Conservation (phyloP, 768 basidiomycete species). For the Trichaptum fuscoviolaceum region DNA sequence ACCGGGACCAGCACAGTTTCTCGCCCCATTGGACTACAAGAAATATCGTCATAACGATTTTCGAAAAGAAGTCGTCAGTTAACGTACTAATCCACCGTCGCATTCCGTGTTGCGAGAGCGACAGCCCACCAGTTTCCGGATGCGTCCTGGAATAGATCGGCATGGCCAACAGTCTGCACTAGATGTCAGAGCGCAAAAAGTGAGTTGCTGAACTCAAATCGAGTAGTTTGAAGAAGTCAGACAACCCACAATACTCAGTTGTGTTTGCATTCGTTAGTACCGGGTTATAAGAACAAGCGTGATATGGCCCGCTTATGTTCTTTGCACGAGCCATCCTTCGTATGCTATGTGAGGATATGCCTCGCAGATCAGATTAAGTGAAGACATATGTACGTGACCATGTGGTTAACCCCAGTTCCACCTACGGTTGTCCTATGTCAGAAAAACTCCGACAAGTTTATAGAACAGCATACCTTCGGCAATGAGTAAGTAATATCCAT, state of each 20-base stretch:
- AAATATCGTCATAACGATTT: slow-evolving; percentile 3
- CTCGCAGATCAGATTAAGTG: slow-evolving; percentile 8
- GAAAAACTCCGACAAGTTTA: not conserved
- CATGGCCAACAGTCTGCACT: slow-evolving; percentile 36
- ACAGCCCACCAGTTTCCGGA: slow-evolving; percentile 27
- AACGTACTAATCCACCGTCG: slow-evolving; percentile 2
- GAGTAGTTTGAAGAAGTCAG: not conserved
- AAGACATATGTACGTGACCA: slow-evolving; percentile 4
- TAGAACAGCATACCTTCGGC: slow-evolving; percentile 24
- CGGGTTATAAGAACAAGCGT: slow-evolving; percentile 18
- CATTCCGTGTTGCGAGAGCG: slow-evolving; percentile 17
- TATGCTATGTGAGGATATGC: not conserved
- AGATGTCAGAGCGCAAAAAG: not conserved
- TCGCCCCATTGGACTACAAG: slow-evolving; percentile 26
- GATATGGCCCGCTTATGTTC: slow-evolving; percentile 25
- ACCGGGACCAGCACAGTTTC: slow-evolving; percentile 32
- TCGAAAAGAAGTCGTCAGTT: not conserved
- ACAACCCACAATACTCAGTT: slow-evolving; percentile 10
- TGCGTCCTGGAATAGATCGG: slow-evolving; percentile 30
- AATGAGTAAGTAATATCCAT: slow-evolving; percentile 27
- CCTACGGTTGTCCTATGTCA: not conserved
- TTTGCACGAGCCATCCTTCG: slow-evolving; percentile 25
- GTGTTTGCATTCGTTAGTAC: slow-evolving; percentile 23
- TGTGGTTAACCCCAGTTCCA: not conserved
- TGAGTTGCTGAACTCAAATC: not conserved